phyloP scores from a whole-genome alignment of 2,329 filamentous ascomycete species.

The Penicillium occitanis region DNA sequence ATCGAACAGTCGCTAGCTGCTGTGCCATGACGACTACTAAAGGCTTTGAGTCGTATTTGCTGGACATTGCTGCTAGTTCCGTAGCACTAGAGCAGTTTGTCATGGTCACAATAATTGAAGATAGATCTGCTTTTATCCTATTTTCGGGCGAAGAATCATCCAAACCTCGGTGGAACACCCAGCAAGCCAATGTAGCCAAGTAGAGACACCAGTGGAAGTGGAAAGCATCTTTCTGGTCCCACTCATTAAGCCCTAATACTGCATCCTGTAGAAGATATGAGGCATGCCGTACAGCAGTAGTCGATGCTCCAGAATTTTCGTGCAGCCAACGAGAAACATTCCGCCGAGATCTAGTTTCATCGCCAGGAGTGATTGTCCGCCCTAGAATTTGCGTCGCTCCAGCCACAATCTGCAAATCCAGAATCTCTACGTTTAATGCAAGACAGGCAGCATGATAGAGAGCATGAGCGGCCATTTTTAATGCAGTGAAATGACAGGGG shows the following conservation, averaged over 20 bases:
- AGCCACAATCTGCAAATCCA: constrained; percentile 63
- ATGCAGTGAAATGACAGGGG: constrained; percentile 46
- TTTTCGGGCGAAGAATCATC: constrained; percentile 36
- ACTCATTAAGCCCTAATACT: constrained; percentile 51
- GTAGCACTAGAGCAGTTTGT: constrained; percentile 37
- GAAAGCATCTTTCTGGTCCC: constrained; percentile 56
- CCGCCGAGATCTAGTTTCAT: constrained; percentile 53
- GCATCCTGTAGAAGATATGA: constrained; percentile 54
- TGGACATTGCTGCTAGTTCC: constrained; percentile 39
- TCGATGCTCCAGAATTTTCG: constrained; percentile 34
- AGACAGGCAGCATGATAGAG: constrained; percentile 61
- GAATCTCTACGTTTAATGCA: constrained; percentile 57
- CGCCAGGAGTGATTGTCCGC: constrained; percentile 51
- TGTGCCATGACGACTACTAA: constrained; percentile 58
- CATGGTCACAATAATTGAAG: constrained; percentile 32
- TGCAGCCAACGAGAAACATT: constrained; percentile 55
- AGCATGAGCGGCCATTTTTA: constrained; percentile 53
- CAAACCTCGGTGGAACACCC: constrained; percentile 56
- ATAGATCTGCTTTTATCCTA: constrained; percentile 36
- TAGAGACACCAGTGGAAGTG: constrained; percentile 65
- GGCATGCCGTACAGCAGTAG: constrained; percentile 55
- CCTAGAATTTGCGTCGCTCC: constrained; percentile 61
- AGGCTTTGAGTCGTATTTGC: constrained; percentile 53
- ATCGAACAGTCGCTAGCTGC: constrained; percentile 57
- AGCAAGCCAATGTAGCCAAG: constrained; percentile 58